phyloP scores from a whole-genome alignment of 148 eudicot genomes.

The Vaccinium darrowii region DNA sequence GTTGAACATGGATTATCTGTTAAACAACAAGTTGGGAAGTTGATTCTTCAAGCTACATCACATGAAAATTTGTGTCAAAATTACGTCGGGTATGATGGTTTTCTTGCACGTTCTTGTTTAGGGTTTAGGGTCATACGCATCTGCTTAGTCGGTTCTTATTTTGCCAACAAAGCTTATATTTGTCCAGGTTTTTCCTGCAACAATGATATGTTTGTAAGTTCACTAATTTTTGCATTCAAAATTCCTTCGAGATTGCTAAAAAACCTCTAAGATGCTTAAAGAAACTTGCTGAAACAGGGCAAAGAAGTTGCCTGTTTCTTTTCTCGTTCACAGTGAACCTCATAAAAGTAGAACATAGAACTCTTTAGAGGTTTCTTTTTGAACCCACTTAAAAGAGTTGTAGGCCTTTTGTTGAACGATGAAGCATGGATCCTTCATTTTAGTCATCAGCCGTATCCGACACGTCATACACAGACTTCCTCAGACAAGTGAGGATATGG shows the following conservation, averaged over 20 bases:
- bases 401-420: neutral
- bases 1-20: slow-evolving; percentile 93
- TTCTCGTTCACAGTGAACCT: neutral
- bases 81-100: slow-evolving; percentile 83
- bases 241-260: neutral
- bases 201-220: neutral
- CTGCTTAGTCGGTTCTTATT: neutral
- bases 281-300: neutral
- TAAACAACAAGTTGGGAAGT: slow-evolving; percentile 89
- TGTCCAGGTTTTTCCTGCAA: neutral
- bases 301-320: neutral
- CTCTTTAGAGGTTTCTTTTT: neutral
- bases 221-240: neutral
- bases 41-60: slow-evolving; percentile 94
- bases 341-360: neutral
- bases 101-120: slow-evolving; percentile 5
- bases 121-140: neutral
- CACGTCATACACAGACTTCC: neutral
- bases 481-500: neutral
- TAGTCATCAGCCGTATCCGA: neutral
- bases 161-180: neutral
- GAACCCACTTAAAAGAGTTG: neutral
- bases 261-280: neutral
- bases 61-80: slow-evolving; percentile 95
- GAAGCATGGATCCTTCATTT: neutral